Evolutionary conservation across 495 filamentous ascomycete genomes (phyloP).

Genomic region (Penicillium robsamsonii): DNA sequence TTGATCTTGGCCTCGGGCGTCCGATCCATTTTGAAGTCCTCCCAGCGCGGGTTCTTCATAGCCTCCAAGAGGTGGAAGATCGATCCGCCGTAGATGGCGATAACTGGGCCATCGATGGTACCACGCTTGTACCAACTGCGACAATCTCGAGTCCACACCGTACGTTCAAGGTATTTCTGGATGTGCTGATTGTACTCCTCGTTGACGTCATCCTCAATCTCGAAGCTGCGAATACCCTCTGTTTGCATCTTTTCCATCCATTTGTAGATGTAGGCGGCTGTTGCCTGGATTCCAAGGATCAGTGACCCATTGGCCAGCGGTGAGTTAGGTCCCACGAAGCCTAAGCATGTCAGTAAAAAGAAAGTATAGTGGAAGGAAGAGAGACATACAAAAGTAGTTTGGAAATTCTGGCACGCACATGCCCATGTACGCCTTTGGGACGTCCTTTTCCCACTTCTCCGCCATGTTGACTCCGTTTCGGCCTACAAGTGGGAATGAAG

Average conservation of each 20-base stretch:
- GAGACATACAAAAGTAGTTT: slow-evolving; percentile 35
- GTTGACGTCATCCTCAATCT: neutral
- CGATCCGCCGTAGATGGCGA: slow-evolving; percentile 23
- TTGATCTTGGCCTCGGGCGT: slow-evolving; percentile 34
- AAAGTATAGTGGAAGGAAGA: neutral
- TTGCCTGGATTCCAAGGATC: slow-evolving; percentile 4
- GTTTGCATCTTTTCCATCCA: slow-evolving; percentile 3
- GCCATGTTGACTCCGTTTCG: slow-evolving; percentile 26
- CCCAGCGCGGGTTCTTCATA: slow-evolving; percentile 41
- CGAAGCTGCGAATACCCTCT: neutral
- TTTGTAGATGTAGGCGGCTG: slow-evolving; percentile 3
- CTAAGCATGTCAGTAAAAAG: slow-evolving; percentile 7
- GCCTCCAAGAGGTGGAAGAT: slow-evolving; percentile 50
- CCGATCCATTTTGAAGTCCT: slow-evolving; percentile 43
- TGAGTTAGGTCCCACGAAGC: slow-evolving; percentile 54
- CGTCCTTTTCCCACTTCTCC: slow-evolving; percentile 21
- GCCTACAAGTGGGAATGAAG: slow-evolving; percentile 33
- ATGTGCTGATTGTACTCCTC: slow-evolving; percentile 22
- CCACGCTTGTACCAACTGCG: slow-evolving; percentile 39
- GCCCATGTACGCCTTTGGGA: slow-evolving; percentile 32
- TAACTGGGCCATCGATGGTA: slow-evolving; percentile 15
- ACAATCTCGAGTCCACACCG: slow-evolving; percentile 37
- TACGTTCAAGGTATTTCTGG: slow-evolving; percentile 34
- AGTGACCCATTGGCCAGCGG: slow-evolving; percentile 24
- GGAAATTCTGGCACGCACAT: slow-evolving; percentile 37